Evolutionary conservation across 441 rosid genomes (phyloP), one percentile per base, ranked within the genome.

Genomic region (Populus hybrid): DNA sequence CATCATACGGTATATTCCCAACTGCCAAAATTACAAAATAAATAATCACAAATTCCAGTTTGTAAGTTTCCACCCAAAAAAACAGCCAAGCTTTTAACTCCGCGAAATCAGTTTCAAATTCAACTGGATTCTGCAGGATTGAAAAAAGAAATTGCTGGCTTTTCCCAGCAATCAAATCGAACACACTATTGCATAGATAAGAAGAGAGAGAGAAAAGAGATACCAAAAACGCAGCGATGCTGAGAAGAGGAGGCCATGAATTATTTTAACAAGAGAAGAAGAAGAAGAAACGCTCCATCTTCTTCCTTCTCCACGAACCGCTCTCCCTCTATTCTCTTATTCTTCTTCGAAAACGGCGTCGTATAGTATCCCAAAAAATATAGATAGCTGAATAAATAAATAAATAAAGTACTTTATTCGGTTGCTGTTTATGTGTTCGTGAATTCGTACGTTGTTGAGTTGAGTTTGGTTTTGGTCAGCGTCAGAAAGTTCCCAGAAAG

Each of bases 1-100:
- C 97, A 86, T 94, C 99, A 85, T 94, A 96, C 7, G 99, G 99
- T 84, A 96, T 96, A 80, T 96, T 96, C 77, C 98, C 99, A 87
- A 96, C 98, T 96, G 90, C 12, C 23, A 69, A 26, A 78, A 67
- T 16, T 36, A 34, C 68, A 65, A 71, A 75, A 69, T 20, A 63
- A 76, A 61, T 36, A 23, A 59, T 61, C 32, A 14, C 9, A 21
- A 78, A 36, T 30, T 21, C 64, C 28, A 63, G 14, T 42, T n/a
- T 10, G 16, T 26, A 12, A 9, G 14, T 10, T 26, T 2, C 70
- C 66, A 71, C 50, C 5, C 10, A 42, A 34, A 28, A 40, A 23
- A 40, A 16, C 0, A 38, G 50, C 5, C 0, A 8, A 80, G 70
- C 64, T 66, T 70, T 12, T 23, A 73, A 72, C n/a, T 72, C 36